Evolutionary conservation across 2,329 filamentous ascomycete genomes (phyloP), one percentile per base, ranked within the genome.

Genomic region (Tolypocladium nubicola): DNA sequence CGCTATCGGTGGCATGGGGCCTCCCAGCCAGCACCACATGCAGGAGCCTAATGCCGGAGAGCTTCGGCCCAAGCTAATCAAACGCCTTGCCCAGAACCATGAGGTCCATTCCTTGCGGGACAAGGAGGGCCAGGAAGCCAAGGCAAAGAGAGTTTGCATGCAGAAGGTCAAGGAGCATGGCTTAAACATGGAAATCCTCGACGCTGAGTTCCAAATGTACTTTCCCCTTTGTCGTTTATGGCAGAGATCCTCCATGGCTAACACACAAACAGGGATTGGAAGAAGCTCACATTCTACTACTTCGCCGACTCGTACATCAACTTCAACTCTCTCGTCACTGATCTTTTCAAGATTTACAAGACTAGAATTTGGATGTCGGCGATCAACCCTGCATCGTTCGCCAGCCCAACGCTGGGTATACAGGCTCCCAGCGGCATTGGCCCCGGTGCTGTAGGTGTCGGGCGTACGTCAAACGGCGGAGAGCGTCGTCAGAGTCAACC

Each of bases 311-410:
- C 90, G 0, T 99, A 99, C 71, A 96, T 99, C 78, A 97, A 97
- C 75, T 99, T 99, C 80, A 99, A 99, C 71, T 90, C 90, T 2
- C 83, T 99, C 19, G 94, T 99, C 56, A 96, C 92, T 0, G 94
- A 99, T 69, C 80, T 99, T 14, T 99, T 97, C 82, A 97, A 97
- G 75, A 93, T 97, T 61, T 99, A 97, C 80, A 99, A 99, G 78
- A 96, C 93, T 26, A 85, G 95, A 65, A 99, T 99, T 66, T 99
- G 94, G 94, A 96, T 99, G 90, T 97, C 93, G 5, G 94, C 94
- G 4, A 96, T 99, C 72, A 99, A 99, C 70, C 94, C 94, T 9
- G 94, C 93, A 6, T 97, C 93, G 0, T 97, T 97, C 71, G 89
- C 89, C 30, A 92, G 86, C 61, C 88, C 89, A 21, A 85, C 84